Percentiles rank a stretch among this genome's conserved stretches.
phyloP scores from a whole-genome alignment of 495 filamentous ascomycete species.

The Massariosphaeria phaeospora region DNA sequence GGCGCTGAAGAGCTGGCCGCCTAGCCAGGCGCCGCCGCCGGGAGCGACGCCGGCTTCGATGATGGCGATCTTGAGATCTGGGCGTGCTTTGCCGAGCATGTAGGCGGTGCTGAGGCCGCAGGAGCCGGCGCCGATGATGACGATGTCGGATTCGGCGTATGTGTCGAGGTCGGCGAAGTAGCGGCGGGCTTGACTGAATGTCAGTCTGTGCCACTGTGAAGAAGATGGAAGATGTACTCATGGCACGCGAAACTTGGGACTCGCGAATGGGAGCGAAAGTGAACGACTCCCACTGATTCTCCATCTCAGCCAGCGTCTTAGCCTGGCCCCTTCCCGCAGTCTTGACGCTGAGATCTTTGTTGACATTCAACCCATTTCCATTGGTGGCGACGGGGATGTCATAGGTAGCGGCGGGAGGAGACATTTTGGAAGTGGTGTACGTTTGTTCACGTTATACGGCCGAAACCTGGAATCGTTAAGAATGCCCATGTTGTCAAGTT shows the following conservation, averaged over 20 bases:
- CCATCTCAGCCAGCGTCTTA: slow-evolving; percentile 57
- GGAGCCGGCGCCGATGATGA: slow-evolving; percentile 84
- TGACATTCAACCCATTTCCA: slow-evolving; percentile 34
- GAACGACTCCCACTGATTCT: slow-evolving; percentile 68
- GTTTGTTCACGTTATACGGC: not conserved
- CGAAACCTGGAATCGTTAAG: slow-evolving; percentile 29
- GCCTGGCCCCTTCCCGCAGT: slow-evolving; percentile 41
- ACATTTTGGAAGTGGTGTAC: slow-evolving; percentile 53
- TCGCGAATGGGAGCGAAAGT: slow-evolving; percentile 81
- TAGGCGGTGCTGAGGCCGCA: slow-evolving; percentile 82
- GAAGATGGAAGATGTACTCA: slow-evolving; percentile 47
- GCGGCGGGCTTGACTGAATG: slow-evolving; percentile 50
- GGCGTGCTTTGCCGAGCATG: slow-evolving; percentile 74
- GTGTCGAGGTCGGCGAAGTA: slow-evolving; percentile 86
- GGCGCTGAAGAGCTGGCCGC: slow-evolving; percentile 84
- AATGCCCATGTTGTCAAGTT: slow-evolving; percentile 36
- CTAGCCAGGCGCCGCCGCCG: slow-evolving; percentile 86
- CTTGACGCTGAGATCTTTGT: slow-evolving; percentile 45
- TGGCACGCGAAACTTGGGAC: slow-evolving; percentile 83
- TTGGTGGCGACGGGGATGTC: slow-evolving; percentile 32
- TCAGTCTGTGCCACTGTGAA: not conserved
- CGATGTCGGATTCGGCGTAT: slow-evolving; percentile 86
- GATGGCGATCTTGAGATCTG: slow-evolving; percentile 86
- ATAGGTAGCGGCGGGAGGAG: slow-evolving; percentile 60
- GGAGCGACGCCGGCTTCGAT: slow-evolving; percentile 83